Evolutionary conservation across 495 filamentous ascomycete genomes (phyloP).

Genomic region (Letharia lupina): DNA sequence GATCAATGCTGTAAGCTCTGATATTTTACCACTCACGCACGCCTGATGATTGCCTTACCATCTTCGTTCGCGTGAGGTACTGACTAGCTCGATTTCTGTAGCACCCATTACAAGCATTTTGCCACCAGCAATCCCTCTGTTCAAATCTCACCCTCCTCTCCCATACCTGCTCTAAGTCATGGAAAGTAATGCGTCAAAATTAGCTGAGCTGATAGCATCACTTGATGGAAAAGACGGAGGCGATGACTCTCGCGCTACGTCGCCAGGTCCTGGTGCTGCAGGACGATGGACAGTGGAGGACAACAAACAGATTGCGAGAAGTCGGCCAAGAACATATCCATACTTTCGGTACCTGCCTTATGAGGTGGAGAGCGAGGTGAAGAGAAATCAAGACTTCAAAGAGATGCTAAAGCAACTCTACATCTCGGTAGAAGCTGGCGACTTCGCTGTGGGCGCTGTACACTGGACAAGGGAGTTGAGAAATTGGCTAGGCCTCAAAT

Average conservation of each 20-base stretch:
- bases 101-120: neutral
- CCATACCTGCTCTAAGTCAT: constrained; percentile 10
- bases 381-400: constrained; percentile 63
- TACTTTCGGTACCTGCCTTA: constrained; percentile 89
- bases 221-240: constrained; percentile 40
- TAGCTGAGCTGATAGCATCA: constrained; percentile 23
- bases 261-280: constrained; percentile 54
- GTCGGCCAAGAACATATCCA: constrained; percentile 82
- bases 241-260: constrained; percentile 55
- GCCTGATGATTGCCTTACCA: neutral
- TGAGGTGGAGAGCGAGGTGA: constrained; percentile 62
- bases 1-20: neutral
- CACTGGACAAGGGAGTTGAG: constrained; percentile 97
- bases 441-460: constrained; percentile 86
- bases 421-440: constrained; percentile 79
- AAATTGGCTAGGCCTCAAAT: constrained; percentile 93
- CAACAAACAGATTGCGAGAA: constrained; percentile 49
- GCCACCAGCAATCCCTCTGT: neutral
- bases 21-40: neutral
- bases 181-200: constrained; percentile 19
- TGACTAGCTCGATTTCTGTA: neutral
- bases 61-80: neutral
- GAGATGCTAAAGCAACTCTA: constrained; percentile 91
- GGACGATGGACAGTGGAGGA: constrained; percentile 44
- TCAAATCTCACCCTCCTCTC: neutral